phyloP scores from a whole-genome alignment of 768 basidiomycete species.

The Phlebiopsis flavidoalba region DNA sequence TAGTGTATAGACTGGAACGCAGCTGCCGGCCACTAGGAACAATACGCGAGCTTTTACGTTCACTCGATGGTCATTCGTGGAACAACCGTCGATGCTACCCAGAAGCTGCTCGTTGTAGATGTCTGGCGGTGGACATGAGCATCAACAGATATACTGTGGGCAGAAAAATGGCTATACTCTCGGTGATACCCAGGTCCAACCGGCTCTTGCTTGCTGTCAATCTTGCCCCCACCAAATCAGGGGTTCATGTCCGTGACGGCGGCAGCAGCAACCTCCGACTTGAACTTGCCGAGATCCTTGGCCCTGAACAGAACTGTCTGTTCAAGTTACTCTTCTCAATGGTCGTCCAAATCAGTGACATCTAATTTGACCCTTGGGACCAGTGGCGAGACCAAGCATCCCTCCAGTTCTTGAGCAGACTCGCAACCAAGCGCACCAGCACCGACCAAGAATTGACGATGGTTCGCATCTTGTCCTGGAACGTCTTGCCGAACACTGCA shows the following conservation, averaged over 20 bases:
- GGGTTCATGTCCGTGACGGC: constrained; percentile 97
- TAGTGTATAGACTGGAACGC: constrained; percentile 7
- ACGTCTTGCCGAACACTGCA: constrained; percentile 89
- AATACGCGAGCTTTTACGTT: constrained; percentile 91
- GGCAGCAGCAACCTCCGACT: constrained; percentile 86
- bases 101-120: constrained; percentile 88
- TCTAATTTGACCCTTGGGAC: constrained; percentile 76
- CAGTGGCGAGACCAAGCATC: constrained; percentile 92
- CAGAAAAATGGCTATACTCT: constrained; percentile 55
- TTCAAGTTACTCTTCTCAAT: constrained; percentile 99
- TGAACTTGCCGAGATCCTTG: constrained; percentile 96
- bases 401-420: constrained; percentile 99
- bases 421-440: constrained; percentile 99
- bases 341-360: constrained; percentile 95
- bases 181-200: constrained; percentile 91
- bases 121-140: constrained; percentile 40
- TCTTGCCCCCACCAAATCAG: constrained; percentile 80
- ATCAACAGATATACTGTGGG: neutral
- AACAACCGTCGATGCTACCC: constrained; percentile 82
- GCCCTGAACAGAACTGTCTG: constrained; percentile 96
- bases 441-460: constrained; percentile 94
- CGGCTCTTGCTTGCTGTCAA: constrained; percentile 84
- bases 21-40: neutral
- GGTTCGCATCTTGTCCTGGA: constrained; percentile 91
- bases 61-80: constrained; percentile 97